Evolutionary conservation across 306 rosid species (phyloP).

Genomic region (Dalbergia oliveri): DNA sequence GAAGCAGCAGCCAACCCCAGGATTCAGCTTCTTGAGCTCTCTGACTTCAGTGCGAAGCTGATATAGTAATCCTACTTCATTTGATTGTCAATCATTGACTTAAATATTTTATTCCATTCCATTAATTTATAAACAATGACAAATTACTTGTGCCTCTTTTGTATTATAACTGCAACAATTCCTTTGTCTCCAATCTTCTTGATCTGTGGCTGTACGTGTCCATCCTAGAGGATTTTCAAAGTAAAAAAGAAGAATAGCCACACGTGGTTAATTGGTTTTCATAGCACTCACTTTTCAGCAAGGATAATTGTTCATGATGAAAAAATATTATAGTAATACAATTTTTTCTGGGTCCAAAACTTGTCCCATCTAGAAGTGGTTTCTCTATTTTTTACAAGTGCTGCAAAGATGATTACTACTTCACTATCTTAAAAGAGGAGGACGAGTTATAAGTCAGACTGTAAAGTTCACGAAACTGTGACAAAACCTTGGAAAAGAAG

Average conservation of each 20-base stretch:
- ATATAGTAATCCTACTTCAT: conserved; percentile 49
- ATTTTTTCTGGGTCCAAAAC: too few species aligned
- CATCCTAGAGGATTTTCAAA: conserved; percentile 14
- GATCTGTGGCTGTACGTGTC: conserved; percentile 17
- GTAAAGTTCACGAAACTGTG: conserved; percentile 16
- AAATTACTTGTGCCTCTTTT: conserved; percentile 10
- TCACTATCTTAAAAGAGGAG: conserved; percentile 11
- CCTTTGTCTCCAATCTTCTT: not conserved
- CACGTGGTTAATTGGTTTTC: not conserved
- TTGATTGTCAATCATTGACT: conserved; percentile 18
- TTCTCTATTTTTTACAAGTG: conserved; percentile 22
- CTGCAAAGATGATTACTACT: not conserved
- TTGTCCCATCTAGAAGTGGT: conserved; percentile 6
- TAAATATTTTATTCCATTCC: conserved; percentile 21
- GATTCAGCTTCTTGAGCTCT: conserved; percentile 67
- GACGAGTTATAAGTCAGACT: not conserved
- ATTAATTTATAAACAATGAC: conserved; percentile 15
- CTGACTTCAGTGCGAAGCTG: conserved; percentile 76
- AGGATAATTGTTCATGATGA: not conserved
- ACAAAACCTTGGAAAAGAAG: not conserved
- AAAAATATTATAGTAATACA: not conserved
- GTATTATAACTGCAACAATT: conserved; percentile 3
- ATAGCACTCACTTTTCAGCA: conserved; percentile 1
- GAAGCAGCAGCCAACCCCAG: conserved; percentile 78
- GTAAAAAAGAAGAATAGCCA: not conserved